These are phyloP conservation scores for Rhodamnia rubescens DNA, from an alignment of 345 rosid genomes.

Conservation along the genomic window DNA sequence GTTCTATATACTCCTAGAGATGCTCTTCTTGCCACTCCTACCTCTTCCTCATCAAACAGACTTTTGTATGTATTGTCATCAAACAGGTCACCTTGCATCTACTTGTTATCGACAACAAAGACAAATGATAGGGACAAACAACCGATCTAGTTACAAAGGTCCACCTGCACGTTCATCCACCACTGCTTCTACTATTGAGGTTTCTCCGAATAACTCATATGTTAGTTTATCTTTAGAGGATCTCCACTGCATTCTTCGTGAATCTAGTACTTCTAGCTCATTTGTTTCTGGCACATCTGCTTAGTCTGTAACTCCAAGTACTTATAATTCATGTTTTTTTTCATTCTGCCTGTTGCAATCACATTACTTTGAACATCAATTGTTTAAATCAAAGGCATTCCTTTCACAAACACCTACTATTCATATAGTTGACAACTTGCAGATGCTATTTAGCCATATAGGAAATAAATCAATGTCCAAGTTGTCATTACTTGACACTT, in stretches of 20 bases:
- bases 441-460: background rate
- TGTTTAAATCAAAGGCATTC: too few relatives aligned
- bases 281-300: background rate
- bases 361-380: too few relatives aligned
- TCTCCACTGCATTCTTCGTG: background rate
- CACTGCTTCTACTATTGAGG: background rate
- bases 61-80: too few relatives aligned
- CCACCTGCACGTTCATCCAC: background rate
- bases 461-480: background rate
- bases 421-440: too few relatives aligned
- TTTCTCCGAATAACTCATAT: fast-evolving
- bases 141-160: background rate
- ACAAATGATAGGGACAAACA: background rate
- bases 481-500: background rate
- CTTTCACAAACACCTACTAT: too few relatives aligned
- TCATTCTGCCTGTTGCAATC: too few relatives aligned
- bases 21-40: too few relatives aligned
- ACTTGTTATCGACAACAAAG: too few relatives aligned
- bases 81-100: too few relatives aligned
- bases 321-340: too few relatives aligned
- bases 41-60: too few relatives aligned
- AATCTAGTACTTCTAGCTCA: background rate
- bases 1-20: too few relatives aligned
- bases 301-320: background rate
- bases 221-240: background rate